These are phyloP conservation scores for Dianthus caryophyllus DNA, from an alignment of 148 eudicot genomes.

Conservation along the genomic window DNA sequence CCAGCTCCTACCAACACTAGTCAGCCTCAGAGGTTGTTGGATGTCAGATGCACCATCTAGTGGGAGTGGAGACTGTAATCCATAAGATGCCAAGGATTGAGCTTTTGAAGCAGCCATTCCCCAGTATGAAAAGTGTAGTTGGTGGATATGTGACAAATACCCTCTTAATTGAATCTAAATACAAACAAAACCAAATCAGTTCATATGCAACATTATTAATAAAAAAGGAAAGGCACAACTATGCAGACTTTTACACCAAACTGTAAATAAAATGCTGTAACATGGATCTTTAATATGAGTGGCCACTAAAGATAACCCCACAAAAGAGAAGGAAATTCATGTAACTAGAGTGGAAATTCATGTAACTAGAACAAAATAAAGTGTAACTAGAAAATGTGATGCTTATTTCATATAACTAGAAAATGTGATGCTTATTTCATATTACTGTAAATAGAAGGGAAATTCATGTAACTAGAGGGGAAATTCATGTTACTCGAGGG, in stretches of 20 bases:
- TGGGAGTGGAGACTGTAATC: constrained; percentile 65
- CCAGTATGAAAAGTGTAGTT: constrained; percentile 75
- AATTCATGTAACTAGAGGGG: no score
- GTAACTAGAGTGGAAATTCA: no score
- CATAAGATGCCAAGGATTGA: constrained; percentile 50
- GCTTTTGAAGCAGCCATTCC: constrained; percentile 69
- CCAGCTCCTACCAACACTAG: constrained; percentile 97
- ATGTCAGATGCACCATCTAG: constrained; percentile 62
- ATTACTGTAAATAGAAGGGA: no score
- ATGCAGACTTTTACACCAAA: background rate
- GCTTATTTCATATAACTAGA: no score
- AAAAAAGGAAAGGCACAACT: background rate
- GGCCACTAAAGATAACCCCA: no score
- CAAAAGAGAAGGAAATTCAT: no score
- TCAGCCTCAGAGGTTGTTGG: constrained; percentile 78
- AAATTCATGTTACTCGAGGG: no score
- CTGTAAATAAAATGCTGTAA: background rate
- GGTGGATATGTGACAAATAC: constrained; percentile 75
- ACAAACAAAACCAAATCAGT: constrained; percentile 13
- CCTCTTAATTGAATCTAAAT: constrained; percentile 86
- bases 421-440: no score
- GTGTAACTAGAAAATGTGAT: no score
- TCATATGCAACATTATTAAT: constrained; percentile 17
- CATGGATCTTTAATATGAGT: background rate
- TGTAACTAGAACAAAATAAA: no score